Evolutionary conservation across 1,139 yeast genomes (phyloP), one percentile per base, ranked within the genome.

Genomic region (Fermentozyma sake): DNA sequence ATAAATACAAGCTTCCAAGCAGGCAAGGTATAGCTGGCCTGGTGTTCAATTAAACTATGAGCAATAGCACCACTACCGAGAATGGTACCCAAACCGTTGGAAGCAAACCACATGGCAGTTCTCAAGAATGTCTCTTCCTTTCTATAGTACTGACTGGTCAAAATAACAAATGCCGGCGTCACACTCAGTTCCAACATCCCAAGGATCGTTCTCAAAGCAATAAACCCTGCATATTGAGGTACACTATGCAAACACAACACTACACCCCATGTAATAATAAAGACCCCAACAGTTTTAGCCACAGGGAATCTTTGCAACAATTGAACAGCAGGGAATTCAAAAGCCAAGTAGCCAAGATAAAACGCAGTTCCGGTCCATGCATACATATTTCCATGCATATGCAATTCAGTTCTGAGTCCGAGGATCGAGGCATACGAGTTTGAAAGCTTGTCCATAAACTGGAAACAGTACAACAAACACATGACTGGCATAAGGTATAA

Each of bases 371-470:
- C 79, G 10, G 67, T 64, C 79, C 79, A 75, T 5, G 75, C 56
- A 44, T 75, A 76, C 53, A 59, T 60, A 27, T 60, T 50, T 16
- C 78, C 77, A 11, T 41, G 46, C 80, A 76, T 72, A 6, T 63
- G 38, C 32, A 72, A 52, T 32, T 65, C 74, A 4, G 44, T 47
- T 36, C 69, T 52, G 20, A 79, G 58, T 1, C 83, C 84, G 58
- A 78, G 61, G 29, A 79, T 66, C 1, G 84, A 67, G 4, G 84
- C 83, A 33, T 68, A 70, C 11, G 78, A 60, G 20, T 67, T 73
- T 6, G 83, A 57, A 11, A 66, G 53, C 44, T 80, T 80, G 50
- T 79, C 87, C 77, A 79, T 74, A 34, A 70, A 76, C 49, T 79
- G 86, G 23, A 68, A 56, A 11, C 76, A 66, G 46, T 76, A 76